Evolutionary conservation across 129 eudicot genomes (phyloP), one percentile per base, ranked within the genome.

Genomic region (Saposhnikovia divaricata): DNA sequence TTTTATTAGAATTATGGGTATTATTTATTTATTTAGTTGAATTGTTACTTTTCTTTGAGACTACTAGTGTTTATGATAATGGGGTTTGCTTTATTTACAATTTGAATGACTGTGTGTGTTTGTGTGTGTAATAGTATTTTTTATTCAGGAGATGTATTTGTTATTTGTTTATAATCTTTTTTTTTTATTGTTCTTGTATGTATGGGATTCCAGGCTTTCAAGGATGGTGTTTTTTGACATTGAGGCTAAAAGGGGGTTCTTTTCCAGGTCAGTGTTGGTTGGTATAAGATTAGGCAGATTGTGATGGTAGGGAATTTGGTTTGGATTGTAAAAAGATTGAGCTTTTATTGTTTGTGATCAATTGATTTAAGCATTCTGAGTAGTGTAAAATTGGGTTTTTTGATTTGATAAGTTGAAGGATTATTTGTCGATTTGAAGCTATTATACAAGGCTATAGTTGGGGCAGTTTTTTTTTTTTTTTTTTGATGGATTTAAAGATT

Each of bases 181-280:
- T 37, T 37, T 37, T 69, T 85, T 3, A 25, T 77, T 73, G 57
- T 80, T 23, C 46, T 80, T 77, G 38, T 76, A 72, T 82, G 69
- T 75, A 10, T 51, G 76, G 71, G 74, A 27, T 82, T 78, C 9
- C 85, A 77, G 86, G 85, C 61, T 61, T 80, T 78, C 39, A 16
- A 85, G 83, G 84, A 59, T 85, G 85, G 84, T 74, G 73, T 80
- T 51, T 71, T 80, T 85, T 85, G 89, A 85, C 84, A 85, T 83
- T 83, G 83, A 43, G 50, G 85, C 83, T 70, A 42, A 76, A 55
- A 80, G 84, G 80, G 76, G 43, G 76, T 76, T n/a, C 48, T 37
- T 42, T 78, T 42, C 16, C 28, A 71, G 79, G 21, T 48, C n/a
- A 75, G 83, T 15, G 51, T 70, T 68, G 43, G 48, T 70, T 27